Conservation (phyloP, 2,329 filamentous ascomycete genomes). For the Pezicula radicicola region DNA sequence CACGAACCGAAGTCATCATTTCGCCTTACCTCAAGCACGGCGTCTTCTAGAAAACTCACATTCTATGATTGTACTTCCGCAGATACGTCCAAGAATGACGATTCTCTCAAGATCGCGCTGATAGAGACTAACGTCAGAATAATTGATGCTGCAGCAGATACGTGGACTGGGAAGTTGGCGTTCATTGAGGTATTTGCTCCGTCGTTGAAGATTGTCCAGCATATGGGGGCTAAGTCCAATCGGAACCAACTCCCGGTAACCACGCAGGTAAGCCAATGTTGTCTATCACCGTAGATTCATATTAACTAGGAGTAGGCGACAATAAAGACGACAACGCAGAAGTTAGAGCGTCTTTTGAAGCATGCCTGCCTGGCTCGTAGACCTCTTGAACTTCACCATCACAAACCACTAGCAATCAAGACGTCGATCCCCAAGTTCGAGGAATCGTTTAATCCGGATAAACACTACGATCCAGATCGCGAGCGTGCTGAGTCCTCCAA, state of each 20-base stretch:
- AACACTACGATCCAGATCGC: conserved; percentile 94
- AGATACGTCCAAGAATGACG: conserved; percentile 21
- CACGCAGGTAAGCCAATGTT: conserved; percentile 18
- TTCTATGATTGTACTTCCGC: conserved; percentile 53
- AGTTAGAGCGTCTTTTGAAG: conserved; percentile 52
- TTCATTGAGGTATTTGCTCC: conserved; percentile 79
- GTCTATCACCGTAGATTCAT: background rate
- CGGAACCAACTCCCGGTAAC: conserved; percentile 44
- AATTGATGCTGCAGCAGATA: conserved; percentile 63
- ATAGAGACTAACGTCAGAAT: conserved; percentile 62
- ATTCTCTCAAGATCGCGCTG: conserved; percentile 52
- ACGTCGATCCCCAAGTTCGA: conserved; percentile 91
- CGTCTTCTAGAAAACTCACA: conserved; percentile 48
- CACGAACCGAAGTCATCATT: conserved; percentile 52
- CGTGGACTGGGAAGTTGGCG: conserved; percentile 71
- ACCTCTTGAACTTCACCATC: conserved; percentile 84
- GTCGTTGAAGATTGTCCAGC: conserved; percentile 52
- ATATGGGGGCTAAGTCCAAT: conserved; percentile 54
- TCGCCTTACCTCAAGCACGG: conserved; percentile 44
- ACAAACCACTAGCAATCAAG: conserved; percentile 85
- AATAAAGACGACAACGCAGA: conserved; percentile 26
- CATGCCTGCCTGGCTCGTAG: conserved; percentile 66
- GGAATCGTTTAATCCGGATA: conserved; percentile 88
- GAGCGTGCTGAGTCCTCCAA: conserved; percentile 84
- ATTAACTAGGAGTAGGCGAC: conserved; percentile 21